phyloP scores from a whole-genome alignment of 208 protist genomes.

The Blastocrithidia nonstop region DNA sequence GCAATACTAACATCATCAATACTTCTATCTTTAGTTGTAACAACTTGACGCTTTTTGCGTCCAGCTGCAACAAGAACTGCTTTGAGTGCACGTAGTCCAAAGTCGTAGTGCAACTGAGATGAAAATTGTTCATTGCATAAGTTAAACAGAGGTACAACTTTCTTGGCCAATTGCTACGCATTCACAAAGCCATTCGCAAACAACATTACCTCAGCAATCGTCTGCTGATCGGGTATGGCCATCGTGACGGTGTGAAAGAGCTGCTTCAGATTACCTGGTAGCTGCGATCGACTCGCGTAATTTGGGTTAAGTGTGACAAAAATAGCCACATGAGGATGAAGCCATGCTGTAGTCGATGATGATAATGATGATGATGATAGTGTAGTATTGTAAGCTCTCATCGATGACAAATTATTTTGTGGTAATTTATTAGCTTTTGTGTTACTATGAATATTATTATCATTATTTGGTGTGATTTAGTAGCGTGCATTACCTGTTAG shows the following conservation, averaged over 20 bases:
- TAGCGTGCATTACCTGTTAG: too few species aligned
- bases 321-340: slow-evolving; percentile 92
- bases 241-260: slow-evolving; percentile 98
- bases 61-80: slow-evolving; percentile 96
- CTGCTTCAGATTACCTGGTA: slow-evolving; percentile 99
- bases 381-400: not conserved
- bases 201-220: slow-evolving; percentile 99
- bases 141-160: slow-evolving; percentile 97
- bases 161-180: slow-evolving; percentile 92
- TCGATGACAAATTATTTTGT: not conserved
- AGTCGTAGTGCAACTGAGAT: slow-evolving; percentile 99
- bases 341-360: slow-evolving; percentile 26
- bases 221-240: slow-evolving; percentile 95
- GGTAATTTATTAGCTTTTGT: too few species aligned
- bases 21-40: too few species aligned
- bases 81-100: slow-evolving; percentile 99
- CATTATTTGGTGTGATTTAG: too few species aligned
- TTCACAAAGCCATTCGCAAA: slow-evolving; percentile 98
- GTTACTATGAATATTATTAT: not conserved
- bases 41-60: slow-evolving; percentile 91
- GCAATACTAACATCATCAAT: not conserved
- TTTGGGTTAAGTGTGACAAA: slow-evolving; percentile 99
- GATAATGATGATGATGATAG: too few species aligned
- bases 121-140: slow-evolving; percentile 97
- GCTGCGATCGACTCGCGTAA: slow-evolving; percentile 97